These are phyloP conservation scores for Paraglomus brasilianum DNA, from an alignment of 192 early-diverging fungal genomes.

Conservation along the genomic window DNA sequence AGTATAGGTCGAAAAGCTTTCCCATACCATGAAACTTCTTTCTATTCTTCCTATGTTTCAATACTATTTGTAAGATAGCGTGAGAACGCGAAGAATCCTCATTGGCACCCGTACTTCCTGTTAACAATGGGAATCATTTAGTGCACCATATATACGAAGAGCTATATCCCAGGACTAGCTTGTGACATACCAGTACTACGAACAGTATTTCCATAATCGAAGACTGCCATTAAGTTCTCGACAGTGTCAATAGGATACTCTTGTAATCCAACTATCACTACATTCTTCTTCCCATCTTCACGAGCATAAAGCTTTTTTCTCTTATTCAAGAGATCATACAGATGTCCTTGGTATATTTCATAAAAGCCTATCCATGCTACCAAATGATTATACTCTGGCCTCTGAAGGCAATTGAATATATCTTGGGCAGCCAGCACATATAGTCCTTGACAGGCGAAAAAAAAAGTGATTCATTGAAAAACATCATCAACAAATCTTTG, in stretches of 20 bases:
- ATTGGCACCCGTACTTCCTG: slow-evolving; percentile 91
- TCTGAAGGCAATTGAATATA: slow-evolving; percentile 76
- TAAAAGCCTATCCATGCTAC: slow-evolving; percentile 87
- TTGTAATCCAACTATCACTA: slow-evolving; percentile 84
- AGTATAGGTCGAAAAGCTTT: no score
- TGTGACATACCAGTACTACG: slow-evolving; percentile 81
- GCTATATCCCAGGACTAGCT: neutral
- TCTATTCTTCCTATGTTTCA: slow-evolving; percentile 67
- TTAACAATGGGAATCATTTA: slow-evolving; percentile 10
- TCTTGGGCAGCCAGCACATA: slow-evolving; percentile 92
- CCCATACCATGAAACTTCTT: slow-evolving; percentile 66
- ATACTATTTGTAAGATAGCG: slow-evolving; percentile 91
- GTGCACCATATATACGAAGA: neutral
- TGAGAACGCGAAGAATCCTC: slow-evolving; percentile 95
- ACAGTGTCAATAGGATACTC: slow-evolving; percentile 88
- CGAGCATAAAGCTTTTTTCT: slow-evolving; percentile 92
- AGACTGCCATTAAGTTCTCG: slow-evolving; percentile 85
- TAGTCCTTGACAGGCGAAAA: slow-evolving; percentile 40
- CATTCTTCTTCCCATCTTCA: slow-evolving; percentile 94
- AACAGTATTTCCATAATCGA: slow-evolving; percentile 86
- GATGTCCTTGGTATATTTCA: slow-evolving; percentile 96
- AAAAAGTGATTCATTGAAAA: neutral
- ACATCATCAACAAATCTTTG: neutral
- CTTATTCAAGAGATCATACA: slow-evolving; percentile 90
- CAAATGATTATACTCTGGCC: slow-evolving; percentile 71